Evolutionary conservation across 257 asterid genomes (phyloP).

Genomic region (Agastache rugosa): DNA sequence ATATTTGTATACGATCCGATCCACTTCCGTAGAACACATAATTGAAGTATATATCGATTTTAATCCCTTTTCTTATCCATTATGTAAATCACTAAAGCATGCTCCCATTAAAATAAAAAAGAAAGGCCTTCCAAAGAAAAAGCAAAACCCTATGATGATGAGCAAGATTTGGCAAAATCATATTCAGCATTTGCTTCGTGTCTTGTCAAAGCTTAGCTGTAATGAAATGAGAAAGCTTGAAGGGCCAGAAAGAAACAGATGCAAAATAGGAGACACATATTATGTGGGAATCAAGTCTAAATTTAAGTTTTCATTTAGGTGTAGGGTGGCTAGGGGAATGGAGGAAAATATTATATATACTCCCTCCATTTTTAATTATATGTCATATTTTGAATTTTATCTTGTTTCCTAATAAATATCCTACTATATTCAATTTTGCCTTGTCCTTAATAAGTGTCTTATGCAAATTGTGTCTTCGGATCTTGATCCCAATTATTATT

Average conservation of each 20-base stretch:
- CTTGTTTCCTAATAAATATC: no score
- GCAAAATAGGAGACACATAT: constrained; percentile 37
- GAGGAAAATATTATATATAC: no score
- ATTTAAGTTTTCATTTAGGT: neutral
- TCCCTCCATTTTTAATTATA: no score
- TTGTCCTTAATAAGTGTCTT: no score
- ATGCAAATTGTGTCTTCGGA: no score
- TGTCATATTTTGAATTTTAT: no score
- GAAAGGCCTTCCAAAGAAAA: neutral
- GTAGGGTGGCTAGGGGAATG: neutral
- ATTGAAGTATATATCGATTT: neutral
- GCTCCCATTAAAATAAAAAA: constrained; percentile 28
- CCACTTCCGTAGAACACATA: no score
- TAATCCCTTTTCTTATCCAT: neutral
- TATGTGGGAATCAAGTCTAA: constrained; percentile 22
- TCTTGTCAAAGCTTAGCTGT: constrained; percentile 46
- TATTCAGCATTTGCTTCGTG: constrained; percentile 32
- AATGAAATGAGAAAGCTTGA: constrained; percentile 27
- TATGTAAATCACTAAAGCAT: constrained; percentile 28
- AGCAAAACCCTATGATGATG: constrained; percentile 20
- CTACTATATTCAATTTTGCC: no score
- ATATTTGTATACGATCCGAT: no score
- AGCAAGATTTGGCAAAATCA: constrained; percentile 30
- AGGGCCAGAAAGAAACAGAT: constrained; percentile 30
- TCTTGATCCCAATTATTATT: no score